phyloP scores from a whole-genome alignment of 345 rosid species.

The Mercurialis annua region DNA sequence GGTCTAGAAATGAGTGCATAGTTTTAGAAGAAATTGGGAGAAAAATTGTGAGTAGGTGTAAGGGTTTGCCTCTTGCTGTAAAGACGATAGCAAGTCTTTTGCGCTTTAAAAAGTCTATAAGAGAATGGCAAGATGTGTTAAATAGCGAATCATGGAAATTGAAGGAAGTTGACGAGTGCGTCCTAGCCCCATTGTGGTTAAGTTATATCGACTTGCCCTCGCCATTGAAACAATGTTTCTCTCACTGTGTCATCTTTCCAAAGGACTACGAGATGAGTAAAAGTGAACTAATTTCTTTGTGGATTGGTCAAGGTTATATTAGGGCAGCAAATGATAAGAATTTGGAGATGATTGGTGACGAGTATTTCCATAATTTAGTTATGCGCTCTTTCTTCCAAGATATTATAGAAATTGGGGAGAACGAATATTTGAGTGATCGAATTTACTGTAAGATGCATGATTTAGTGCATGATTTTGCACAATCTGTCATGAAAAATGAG shows the following conservation, averaged over 20 bases:
- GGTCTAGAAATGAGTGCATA: no score
- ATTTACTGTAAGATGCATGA: conserved; percentile 8
- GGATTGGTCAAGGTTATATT: conserved; percentile 21
- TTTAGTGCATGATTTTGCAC: conserved; percentile 1
- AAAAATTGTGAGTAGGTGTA: no score
- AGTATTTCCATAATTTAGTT: no score
- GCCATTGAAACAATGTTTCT: not conserved
- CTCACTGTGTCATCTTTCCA: conserved; percentile 8
- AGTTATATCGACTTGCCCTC: conserved; percentile 7
- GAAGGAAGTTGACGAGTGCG: not conserved
- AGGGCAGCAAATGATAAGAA: not conserved
- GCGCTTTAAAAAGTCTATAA: no score
- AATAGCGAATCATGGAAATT: no score
- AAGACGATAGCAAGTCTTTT: no score
- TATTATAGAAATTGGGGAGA: no score
- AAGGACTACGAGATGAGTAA: not conserved
- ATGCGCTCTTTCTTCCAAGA: no score
- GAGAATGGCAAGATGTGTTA: no score
- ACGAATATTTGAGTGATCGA: no score
- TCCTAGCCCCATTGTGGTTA: conserved; percentile 12
- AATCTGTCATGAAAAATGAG: not conserved
- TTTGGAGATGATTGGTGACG: conserved; percentile 6
- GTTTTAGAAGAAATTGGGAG: no score
- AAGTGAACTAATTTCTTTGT: not conserved
- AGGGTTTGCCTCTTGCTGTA: no score